Evolutionary conservation across 352 stramenopile genomes (phyloP).

Genomic region (Phytophthora tubulina): DNA sequence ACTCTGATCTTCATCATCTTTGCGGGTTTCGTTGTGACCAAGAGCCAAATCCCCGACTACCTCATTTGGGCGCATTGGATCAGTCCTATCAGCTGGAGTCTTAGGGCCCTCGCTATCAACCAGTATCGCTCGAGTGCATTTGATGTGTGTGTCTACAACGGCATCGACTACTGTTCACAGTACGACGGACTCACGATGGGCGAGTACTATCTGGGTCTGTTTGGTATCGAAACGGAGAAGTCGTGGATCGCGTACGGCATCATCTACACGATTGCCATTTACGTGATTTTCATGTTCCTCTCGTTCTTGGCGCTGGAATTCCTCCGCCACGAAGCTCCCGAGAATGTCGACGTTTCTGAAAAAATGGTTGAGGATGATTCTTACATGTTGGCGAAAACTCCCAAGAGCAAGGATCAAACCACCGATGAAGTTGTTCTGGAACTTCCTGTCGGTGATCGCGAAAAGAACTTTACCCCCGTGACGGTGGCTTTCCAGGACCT

Average conservation of each 20-base stretch:
- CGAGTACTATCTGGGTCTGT: slow-evolving; percentile 53
- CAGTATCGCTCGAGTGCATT: slow-evolving; percentile 48
- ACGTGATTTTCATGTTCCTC: slow-evolving; percentile 47
- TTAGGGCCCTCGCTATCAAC: slow-evolving; percentile 53
- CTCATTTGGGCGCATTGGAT: slow-evolving; percentile 74
- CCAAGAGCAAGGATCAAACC: slow-evolving; percentile 19
- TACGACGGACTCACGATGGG: slow-evolving; percentile 43
- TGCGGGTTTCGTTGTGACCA: slow-evolving; percentile 36
- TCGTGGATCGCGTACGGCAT: slow-evolving; percentile 51
- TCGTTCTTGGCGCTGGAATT: slow-evolving; percentile 43
- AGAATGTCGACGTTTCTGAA: slow-evolving; percentile 40
- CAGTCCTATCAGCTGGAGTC: slow-evolving; percentile 61
- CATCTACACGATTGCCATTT: slow-evolving; percentile 28
- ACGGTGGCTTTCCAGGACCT: slow-evolving; percentile 51
- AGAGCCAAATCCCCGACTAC: slow-evolving; percentile 55
- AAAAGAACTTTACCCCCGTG: slow-evolving; percentile 41
- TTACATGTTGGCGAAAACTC: slow-evolving; percentile 20
- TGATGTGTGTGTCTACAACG: slow-evolving; percentile 48
- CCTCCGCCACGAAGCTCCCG: slow-evolving; percentile 31
- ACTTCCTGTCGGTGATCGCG: not conserved
- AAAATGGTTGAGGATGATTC: slow-evolving; percentile 18
- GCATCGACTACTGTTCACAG: slow-evolving; percentile 51
- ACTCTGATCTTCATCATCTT: slow-evolving; percentile 44
- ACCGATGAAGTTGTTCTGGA: not conserved
- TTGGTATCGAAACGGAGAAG: slow-evolving; percentile 54